Evolutionary conservation across 2,329 filamentous ascomycete species (phyloP).

Genomic region (Coniochaeta sp.): DNA sequence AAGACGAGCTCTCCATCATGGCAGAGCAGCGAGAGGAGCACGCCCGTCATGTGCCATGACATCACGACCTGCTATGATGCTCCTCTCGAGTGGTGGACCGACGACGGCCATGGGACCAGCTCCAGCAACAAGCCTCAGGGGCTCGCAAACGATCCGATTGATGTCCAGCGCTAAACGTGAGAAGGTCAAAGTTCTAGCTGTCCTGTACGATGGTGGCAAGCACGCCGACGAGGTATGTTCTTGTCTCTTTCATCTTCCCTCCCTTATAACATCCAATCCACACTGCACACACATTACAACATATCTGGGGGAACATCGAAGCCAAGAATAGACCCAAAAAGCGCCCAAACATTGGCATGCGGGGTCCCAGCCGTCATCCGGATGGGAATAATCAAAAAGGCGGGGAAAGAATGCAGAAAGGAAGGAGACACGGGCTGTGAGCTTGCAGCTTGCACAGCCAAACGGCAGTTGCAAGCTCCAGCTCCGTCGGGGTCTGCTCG

Average conservation of each 20-base stretch:
- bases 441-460: not conserved
- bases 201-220: slow-evolving; percentile 86
- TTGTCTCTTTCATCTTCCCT: slow-evolving; percentile 2
- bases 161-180: slow-evolving; percentile 38
- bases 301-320: not conserved
- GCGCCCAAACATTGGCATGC: not conserved
- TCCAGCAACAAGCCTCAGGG: slow-evolving; percentile 8
- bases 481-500: not conserved
- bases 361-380: not conserved
- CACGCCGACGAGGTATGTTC: slow-evolving; percentile 76
- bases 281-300: no score
- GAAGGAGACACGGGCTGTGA: not conserved
- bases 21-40: slow-evolving; percentile 7
- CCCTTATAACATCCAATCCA: slow-evolving; percentile 4
- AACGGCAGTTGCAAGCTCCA: not conserved
- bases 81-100: not conserved
- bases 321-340: not conserved
- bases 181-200: slow-evolving; percentile 91
- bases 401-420: not conserved
- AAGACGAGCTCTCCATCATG: slow-evolving; percentile 9
- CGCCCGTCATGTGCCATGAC: slow-evolving; percentile 6
- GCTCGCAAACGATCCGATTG: slow-evolving; percentile 49
- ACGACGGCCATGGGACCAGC: slow-evolving; percentile 2
- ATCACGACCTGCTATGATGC: slow-evolving; percentile 6
- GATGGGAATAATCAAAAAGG: not conserved